A percentile compares a stretch with the other conserved stretches of the same genome.
These are phyloP conservation scores for Toxicodendron radicans DNA, from an alignment of 345 rosid genomes.

Conservation along the genomic window DNA sequence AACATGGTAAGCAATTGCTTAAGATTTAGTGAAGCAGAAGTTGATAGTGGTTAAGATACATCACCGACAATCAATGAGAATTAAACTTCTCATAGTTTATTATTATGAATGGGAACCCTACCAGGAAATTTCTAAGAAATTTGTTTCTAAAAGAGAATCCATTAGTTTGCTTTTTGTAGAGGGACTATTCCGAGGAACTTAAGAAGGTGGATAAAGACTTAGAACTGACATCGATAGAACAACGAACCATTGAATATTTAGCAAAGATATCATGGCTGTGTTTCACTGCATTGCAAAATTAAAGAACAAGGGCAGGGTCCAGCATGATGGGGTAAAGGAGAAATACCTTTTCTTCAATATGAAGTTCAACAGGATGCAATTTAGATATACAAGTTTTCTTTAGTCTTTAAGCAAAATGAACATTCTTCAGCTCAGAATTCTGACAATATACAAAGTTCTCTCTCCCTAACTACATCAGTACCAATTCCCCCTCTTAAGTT, in stretches of 20 bases:
- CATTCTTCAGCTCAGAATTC: background rate
- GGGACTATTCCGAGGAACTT: too few species aligned
- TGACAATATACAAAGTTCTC: background rate
- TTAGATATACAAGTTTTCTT: background rate
- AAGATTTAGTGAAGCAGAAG: background rate
- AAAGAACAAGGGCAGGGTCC: background rate
- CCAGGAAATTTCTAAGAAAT: background rate
- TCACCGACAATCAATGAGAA: background rate
- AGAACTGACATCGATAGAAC: too few species aligned
- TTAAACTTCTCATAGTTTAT: background rate
- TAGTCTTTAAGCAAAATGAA: background rate
- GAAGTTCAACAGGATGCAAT: background rate
- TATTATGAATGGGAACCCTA: background rate
- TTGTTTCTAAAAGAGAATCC: background rate
- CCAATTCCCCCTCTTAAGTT: too few species aligned
- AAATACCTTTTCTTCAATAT: background rate
- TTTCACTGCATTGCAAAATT: too few species aligned
- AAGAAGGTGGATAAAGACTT: too few species aligned
- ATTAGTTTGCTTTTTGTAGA: background rate
- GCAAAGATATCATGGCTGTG: too few species aligned
- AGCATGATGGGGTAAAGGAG: too few species aligned
- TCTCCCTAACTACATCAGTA: too few species aligned
- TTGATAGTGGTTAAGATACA: background rate
- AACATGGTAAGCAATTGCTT: background rate
- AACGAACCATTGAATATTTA: too few species aligned